phyloP scores from a whole-genome alignment of 139 green algal species.

The Chlorella sp. region DNA sequence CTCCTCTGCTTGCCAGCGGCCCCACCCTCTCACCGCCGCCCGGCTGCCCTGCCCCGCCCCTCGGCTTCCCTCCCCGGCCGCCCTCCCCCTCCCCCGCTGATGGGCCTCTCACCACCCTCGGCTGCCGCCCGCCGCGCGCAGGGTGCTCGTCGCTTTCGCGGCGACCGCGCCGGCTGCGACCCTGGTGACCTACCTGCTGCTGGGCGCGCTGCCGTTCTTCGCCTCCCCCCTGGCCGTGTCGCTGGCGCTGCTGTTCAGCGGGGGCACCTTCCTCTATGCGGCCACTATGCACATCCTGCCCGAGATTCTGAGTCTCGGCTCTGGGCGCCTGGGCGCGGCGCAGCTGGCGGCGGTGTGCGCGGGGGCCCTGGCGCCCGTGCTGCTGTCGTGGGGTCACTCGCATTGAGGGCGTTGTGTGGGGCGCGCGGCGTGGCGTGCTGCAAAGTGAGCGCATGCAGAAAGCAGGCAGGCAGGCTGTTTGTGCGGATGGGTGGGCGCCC shows the following conservation, averaged over 20 bases:
- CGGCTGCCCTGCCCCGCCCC: too few relatives aligned
- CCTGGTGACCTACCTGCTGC: constrained; percentile 41
- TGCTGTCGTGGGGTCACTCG: constrained; percentile 16
- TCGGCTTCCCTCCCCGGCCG: too few relatives aligned
- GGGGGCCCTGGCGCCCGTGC: constrained; percentile 21
- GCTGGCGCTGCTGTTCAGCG: constrained; percentile 53
- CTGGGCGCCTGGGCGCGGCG: neutral
- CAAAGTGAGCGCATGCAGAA: too few relatives aligned
- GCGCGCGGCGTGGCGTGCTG: too few relatives aligned
- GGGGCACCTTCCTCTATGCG: constrained; percentile 70
- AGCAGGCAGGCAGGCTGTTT: too few relatives aligned
- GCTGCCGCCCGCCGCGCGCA: too few relatives aligned
- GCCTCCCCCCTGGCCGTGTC: constrained; percentile 18
- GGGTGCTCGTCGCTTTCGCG: constrained; percentile 35
- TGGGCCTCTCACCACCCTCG: too few relatives aligned
- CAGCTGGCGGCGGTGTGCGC: constrained; percentile 23
- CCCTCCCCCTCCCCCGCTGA: too few relatives aligned
- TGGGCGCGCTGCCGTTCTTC: constrained; percentile 29
- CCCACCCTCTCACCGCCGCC: too few relatives aligned
- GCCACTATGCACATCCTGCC: constrained; percentile 69
- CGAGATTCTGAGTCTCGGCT: constrained; percentile 28
- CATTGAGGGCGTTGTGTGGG: neutral
- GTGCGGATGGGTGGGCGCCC: too few relatives aligned
- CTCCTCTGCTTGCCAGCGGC: too few relatives aligned
- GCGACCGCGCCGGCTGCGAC: constrained; percentile 45